Conservation (phyloP, 108 stramenopile species). For the Nannochloropsis salina region DNA sequence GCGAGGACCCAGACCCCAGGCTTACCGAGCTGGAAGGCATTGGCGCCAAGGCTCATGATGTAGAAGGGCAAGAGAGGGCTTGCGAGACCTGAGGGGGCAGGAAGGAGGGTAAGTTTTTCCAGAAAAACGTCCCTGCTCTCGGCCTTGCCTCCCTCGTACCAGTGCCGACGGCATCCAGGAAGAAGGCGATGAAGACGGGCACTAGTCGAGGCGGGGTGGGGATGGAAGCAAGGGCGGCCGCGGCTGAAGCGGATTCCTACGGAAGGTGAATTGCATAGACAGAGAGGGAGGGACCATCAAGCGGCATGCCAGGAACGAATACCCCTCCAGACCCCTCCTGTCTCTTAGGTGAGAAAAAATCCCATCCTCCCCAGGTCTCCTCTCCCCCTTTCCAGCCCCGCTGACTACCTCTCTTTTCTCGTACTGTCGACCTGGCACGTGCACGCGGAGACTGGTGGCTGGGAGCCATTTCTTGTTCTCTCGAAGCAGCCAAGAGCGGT, state of each 20-base stretch:
- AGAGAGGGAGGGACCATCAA: neutral
- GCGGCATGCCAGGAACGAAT: no score
- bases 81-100: conserved; percentile 36
- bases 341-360: neutral
- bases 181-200: neutral
- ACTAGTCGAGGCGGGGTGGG: neutral
- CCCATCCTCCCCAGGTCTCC: neutral
- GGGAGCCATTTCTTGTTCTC: conserved; percentile 6
- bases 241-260: neutral
- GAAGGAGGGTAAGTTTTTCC: neutral
- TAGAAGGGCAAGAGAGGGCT: conserved; percentile 50
- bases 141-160: neutral
- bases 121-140: neutral
- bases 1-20: neutral
- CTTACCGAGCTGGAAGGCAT: conserved; percentile 45
- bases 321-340: neutral
- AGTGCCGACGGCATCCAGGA: conserved; percentile 9
- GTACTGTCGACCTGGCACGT: neutral
- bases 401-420: neutral
- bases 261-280: neutral
- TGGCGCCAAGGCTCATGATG: conserved; percentile 50
- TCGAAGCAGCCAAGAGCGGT: neutral
- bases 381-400: neutral
- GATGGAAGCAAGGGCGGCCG: neutral
- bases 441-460: neutral